Evolutionary conservation across 2,329 filamentous ascomycete genomes (phyloP), one percentile per base, ranked within the genome.

Genomic region (Chaetomiaceae sp.): DNA sequence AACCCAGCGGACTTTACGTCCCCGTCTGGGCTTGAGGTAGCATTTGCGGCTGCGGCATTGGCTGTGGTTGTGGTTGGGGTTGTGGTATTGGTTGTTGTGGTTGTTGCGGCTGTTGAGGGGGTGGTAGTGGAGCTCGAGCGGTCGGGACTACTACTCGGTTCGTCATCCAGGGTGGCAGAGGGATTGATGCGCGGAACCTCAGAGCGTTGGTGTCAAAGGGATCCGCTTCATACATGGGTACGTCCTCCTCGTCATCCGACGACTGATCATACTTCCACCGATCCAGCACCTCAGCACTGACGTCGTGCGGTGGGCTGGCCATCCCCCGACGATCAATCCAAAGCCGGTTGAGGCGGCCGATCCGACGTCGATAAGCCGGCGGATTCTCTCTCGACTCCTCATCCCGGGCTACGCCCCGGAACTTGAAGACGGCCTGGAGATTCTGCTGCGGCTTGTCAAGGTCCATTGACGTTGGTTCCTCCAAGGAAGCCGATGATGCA

Each of bases 221-320:
- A 66, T 96, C 90, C 53, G 91, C 78, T 51, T 85, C 80, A 73
- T 90, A 90, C 55, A 84, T 76, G 21, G 85, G 78, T 51, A 85
- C 81, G 53, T 90, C 87, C 48, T 91, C 87, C 42, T 95, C 89
- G 56, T 90, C 89, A 62, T 95, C 89, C 23, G 86, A 85, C 64
- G 92, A 89, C 38, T 86, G 84, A 65, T 95, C 89, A 71, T 89
- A 95, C 71, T 90, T 95, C 80, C 87, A 96, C 56, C 85, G 81
- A 66, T 92, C 88, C 23, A 71, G 73, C 52, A 77, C 71, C 45
- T 75, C 67, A 21, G 70, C 67, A 40, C 67, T 64, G 34, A 78
- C 70, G 64, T 69, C 69, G 67, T 71, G 74, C 65, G 69, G 73
- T 54, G 74, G 72, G 47, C 74, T 78, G 38, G 69, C 78, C 66